These are phyloP conservation scores for Prunella vulgaris DNA, from an alignment of 257 asterid genomes.

Conservation along the genomic window DNA sequence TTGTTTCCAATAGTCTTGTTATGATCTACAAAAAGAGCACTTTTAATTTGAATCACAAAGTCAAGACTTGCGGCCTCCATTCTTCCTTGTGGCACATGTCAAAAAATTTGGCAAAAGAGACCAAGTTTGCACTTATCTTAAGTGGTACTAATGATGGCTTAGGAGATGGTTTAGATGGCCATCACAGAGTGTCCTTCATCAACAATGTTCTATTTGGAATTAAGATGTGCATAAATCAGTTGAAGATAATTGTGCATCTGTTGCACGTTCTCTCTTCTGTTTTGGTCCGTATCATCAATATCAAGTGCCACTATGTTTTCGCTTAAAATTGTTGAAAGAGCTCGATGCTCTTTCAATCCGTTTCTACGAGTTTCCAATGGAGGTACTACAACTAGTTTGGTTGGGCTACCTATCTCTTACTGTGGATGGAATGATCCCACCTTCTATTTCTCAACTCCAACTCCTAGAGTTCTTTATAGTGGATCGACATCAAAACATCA, in stretches of 20 bases:
- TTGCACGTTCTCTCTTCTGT: too few species aligned
- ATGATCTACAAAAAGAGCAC: background rate
- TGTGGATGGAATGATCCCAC: background rate
- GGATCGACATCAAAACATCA: too few species aligned
- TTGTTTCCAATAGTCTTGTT: background rate
- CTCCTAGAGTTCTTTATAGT: too few species aligned
- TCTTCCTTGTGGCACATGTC: background rate
- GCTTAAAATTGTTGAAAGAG: too few species aligned
- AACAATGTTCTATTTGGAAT: too few species aligned
- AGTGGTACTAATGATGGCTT: background rate
- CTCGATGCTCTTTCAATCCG: background rate
- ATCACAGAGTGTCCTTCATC: too few species aligned
- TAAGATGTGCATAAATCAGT: too few species aligned
- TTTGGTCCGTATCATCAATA: too few species aligned
- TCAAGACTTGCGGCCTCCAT: conserved; percentile 9
- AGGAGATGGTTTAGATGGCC: too few species aligned
- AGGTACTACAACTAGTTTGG: background rate
- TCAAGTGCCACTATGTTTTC: too few species aligned
- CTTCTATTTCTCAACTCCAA: too few species aligned
- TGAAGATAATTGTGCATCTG: too few species aligned
- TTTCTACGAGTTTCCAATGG: background rate
- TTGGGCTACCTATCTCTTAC: background rate
- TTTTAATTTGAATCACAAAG: background rate
- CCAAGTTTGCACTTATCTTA: conserved; percentile 1
- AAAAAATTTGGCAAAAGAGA: background rate